Conservation (phyloP, 768 basidiomycete genomes). For the Pisolithus sp. region DNA sequence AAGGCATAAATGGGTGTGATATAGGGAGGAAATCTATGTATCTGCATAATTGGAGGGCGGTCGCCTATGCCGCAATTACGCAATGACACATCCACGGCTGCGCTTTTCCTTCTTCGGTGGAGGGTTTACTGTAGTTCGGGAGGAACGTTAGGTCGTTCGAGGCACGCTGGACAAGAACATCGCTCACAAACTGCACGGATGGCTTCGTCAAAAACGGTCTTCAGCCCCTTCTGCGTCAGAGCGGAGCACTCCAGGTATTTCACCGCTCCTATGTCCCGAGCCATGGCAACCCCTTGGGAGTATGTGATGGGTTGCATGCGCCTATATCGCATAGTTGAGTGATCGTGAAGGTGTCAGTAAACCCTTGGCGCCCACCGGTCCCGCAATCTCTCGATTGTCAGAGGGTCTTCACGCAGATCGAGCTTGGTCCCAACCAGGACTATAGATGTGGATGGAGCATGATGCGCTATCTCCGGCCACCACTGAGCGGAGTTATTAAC, state of each 20-base stretch:
- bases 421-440: slow-evolving; percentile 96
- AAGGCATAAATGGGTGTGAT: slow-evolving; percentile 65
- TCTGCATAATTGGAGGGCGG: slow-evolving; percentile 22
- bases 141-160: slow-evolving; percentile 5
- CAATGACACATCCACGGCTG: slow-evolving; percentile 59
- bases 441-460: slow-evolving; percentile 89
- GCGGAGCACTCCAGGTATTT: slow-evolving; percentile 97
- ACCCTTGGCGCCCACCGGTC: slow-evolving; percentile 59
- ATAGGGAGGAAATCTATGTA: slow-evolving; percentile 34
- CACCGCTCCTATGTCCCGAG: slow-evolving; percentile 90
- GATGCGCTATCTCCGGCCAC: slow-evolving; percentile 96
- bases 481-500: slow-evolving; percentile 45
- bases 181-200: slow-evolving; percentile 91
- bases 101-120: slow-evolving; percentile 53
- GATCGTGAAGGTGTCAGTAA: slow-evolving; percentile 1
- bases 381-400: slow-evolving; percentile 86
- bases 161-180: neutral
- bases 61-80: slow-evolving; percentile 37
- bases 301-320: slow-evolving; percentile 96
- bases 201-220: slow-evolving; percentile 99
- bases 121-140: slow-evolving; percentile 57
- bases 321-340: slow-evolving; percentile 32
- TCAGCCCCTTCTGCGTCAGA: slow-evolving; percentile 95
- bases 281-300: slow-evolving; percentile 84
- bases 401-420: slow-evolving; percentile 92